Evolutionary conservation across 2,329 filamentous ascomycete genomes (phyloP).

Genomic region (Neoascochyta sp.): DNA sequence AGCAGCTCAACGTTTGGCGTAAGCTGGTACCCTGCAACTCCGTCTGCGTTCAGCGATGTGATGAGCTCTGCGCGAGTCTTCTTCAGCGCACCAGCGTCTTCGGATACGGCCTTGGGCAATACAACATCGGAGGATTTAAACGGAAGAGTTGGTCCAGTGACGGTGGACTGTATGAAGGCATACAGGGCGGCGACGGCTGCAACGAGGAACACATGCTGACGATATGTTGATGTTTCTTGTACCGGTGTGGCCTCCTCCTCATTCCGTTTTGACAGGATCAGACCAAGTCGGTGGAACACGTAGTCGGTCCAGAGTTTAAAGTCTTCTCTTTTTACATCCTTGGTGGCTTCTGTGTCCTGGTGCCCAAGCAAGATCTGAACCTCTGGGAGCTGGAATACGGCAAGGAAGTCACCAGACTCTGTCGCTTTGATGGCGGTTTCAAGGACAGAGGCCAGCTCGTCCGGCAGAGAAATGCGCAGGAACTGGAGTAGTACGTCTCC

Average conservation of each 20-base stretch:
- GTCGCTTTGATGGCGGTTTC: slow-evolving; percentile 38
- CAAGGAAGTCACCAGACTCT: slow-evolving; percentile 43
- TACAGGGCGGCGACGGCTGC: slow-evolving; percentile 68
- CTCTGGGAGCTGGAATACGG: slow-evolving; percentile 39
- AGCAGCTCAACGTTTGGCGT: slow-evolving; percentile 83
- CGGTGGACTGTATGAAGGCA: slow-evolving; percentile 79
- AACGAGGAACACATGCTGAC: slow-evolving; percentile 46
- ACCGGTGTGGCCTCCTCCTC: slow-evolving; percentile 21
- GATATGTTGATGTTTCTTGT: slow-evolving; percentile 37
- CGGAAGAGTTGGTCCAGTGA: slow-evolving; percentile 77
- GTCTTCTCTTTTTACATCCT: slow-evolving; percentile 28
- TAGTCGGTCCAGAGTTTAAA: slow-evolving; percentile 46
- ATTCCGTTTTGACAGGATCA: slow-evolving; percentile 34
- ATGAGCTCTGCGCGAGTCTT: slow-evolving; percentile 56
- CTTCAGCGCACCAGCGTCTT: slow-evolving; percentile 33
- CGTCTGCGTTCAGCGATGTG: slow-evolving; percentile 71
- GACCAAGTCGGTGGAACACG: slow-evolving; percentile 42
- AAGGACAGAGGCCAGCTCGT: slow-evolving; percentile 40
- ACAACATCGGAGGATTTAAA: slow-evolving; percentile 52
- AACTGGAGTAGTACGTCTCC: slow-evolving; percentile 42
- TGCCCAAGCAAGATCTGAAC: slow-evolving; percentile 43
- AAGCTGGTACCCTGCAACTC: slow-evolving; percentile 78
- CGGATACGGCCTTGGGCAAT: slow-evolving; percentile 48
- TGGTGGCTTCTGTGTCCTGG: slow-evolving; percentile 31
- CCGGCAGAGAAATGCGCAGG: slow-evolving; percentile 41